Percentiles rank a stretch among this genome's conserved stretches.
Evolutionary conservation across 768 basidiomycete genomes (phyloP).

Genomic region (Lyophyllum atratum): DNA sequence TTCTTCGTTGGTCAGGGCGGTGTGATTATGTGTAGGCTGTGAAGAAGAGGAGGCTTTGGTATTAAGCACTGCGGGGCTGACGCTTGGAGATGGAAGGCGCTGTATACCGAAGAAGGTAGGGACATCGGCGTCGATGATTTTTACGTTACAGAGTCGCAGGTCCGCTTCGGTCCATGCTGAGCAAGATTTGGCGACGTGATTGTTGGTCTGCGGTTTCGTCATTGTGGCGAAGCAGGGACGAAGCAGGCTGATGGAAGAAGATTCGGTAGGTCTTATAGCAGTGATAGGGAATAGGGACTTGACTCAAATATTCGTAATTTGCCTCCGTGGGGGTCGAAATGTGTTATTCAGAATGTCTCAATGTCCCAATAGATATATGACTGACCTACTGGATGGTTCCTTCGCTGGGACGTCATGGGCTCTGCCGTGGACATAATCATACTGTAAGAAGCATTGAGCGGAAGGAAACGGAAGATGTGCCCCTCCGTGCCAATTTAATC

Average conservation of each 20-base stretch:
- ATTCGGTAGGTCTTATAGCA: conserved; percentile 1
- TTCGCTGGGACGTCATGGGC: background rate
- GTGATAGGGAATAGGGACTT: background rate
- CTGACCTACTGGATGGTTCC: background rate
- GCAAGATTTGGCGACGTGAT: conserved; percentile 9
- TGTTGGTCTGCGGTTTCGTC: background rate
- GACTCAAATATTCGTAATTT: background rate
- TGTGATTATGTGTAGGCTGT: conserved; percentile 1
- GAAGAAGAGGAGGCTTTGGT: conserved; percentile 3
- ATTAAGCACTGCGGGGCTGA: conserved; percentile 13
- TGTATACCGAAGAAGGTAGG: conserved; percentile 12
- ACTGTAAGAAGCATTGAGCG: background rate
- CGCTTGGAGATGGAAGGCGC: conserved; percentile 5
- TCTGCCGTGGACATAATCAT: background rate
- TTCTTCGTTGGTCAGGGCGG: conserved; percentile 15
- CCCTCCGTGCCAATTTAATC: background rate
- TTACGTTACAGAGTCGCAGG: conserved; percentile 12
- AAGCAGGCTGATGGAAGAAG: background rate
- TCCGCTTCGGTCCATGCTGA: conserved; percentile 18
- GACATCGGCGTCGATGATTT: conserved; percentile 13
- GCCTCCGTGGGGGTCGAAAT: background rate
- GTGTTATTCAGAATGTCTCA: background rate
- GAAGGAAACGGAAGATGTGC: background rate
- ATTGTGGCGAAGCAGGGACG: background rate
- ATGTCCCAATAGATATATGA: background rate